These are phyloP conservation scores for Pholiota molesta DNA, from an alignment of 768 basidiomycete genomes.

Conservation along the genomic window DNA sequence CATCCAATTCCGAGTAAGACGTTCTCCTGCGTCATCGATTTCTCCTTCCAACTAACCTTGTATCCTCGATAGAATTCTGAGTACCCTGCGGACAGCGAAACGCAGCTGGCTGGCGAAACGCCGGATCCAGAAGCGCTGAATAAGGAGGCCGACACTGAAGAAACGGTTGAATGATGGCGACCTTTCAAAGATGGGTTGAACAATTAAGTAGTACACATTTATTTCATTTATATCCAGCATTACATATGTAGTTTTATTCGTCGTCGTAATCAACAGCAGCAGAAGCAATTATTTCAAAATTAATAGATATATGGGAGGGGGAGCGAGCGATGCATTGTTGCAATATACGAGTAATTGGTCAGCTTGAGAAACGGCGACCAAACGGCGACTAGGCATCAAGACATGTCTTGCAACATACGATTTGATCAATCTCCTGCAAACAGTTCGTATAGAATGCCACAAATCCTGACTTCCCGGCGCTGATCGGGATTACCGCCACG, in stretches of 20 bases:
- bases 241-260: background rate
- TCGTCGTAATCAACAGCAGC: constrained; percentile 9
- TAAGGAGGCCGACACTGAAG: background rate
- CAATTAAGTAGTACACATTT: background rate
- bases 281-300: background rate
- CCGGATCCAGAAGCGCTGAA: constrained; percentile 4
- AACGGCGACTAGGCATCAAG: no score
- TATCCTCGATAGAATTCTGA: constrained; percentile 1
- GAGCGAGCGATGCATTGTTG: background rate
- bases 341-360: background rate
- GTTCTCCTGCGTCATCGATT: no score
- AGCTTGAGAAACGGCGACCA: no score
- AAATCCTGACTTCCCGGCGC: no score
- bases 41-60: background rate
- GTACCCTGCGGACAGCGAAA: constrained; percentile 1
- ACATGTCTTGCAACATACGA: no score
- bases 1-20: constrained; percentile 9
- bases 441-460: no score
- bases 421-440: no score
- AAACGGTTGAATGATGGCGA: background rate
- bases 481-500: no score
- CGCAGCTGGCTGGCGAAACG: constrained; percentile 2
- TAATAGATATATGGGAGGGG: background rate
- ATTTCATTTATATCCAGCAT: constrained; percentile 4
- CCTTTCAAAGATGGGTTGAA: background rate